Evolutionary conservation across 495 filamentous ascomycete species (phyloP).

Genomic region (Neurospora tetrasperma): DNA sequence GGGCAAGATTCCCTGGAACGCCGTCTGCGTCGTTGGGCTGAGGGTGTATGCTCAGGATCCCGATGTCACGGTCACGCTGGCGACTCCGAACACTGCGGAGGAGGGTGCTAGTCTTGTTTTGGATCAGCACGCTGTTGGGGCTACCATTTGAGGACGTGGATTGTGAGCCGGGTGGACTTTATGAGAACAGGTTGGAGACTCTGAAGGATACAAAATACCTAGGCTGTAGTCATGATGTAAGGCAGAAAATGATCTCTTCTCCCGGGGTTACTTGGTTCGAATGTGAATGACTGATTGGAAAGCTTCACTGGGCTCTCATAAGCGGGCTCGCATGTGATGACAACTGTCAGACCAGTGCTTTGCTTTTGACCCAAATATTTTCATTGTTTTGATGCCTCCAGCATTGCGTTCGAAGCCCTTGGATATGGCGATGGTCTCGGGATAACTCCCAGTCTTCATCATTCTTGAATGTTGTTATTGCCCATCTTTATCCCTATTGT

Average conservation of each 20-base stretch:
- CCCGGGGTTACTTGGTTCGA: background rate
- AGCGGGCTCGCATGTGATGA: no score
- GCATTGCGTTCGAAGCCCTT: no score
- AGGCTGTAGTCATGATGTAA: background rate
- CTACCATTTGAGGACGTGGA: conserved; percentile 11
- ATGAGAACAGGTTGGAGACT: background rate
- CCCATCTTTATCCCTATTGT: no score
- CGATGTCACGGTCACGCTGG: conserved; percentile 32
- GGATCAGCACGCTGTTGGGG: conserved; percentile 11
- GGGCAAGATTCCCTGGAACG: conserved; percentile 37
- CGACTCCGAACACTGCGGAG: conserved; percentile 23
- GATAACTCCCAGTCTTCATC: no score
- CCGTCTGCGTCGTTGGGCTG: conserved; percentile 42
- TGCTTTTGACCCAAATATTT: no score
- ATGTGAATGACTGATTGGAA: background rate
- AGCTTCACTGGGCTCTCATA: no score
- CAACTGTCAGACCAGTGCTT: no score
- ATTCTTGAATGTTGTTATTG: no score
- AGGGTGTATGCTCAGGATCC: conserved; percentile 37
- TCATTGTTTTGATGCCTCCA: no score
- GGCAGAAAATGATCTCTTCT: background rate
- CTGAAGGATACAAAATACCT: background rate
- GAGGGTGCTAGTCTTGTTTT: conserved; percentile 18
- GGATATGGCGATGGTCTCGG: no score
- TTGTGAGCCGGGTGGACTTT: no score